Evolutionary conservation across 345 rosid species (phyloP), one percentile per base, ranked within the genome.

Genomic region (Schrenkiella parvula): DNA sequence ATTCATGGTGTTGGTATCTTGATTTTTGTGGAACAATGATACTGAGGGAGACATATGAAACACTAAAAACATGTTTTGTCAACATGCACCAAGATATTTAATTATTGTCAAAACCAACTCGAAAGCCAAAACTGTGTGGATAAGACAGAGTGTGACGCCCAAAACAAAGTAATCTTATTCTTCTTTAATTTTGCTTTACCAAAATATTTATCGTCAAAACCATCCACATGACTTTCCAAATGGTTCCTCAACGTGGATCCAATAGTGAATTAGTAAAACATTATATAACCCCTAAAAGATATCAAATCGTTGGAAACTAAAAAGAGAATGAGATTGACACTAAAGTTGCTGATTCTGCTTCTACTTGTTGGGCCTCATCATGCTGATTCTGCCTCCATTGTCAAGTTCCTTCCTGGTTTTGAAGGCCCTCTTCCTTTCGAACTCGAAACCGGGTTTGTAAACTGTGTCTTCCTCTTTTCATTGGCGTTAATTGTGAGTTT

Each of bases 401-500:
- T 82, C 8, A 74, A 26, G 6, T 43, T 12, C 55, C 79, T 82
- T 26, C 85, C 88, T 39, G 85, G 85, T 15, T 84, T 80, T 63
- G 54, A 65, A 8, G 80, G 60, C 8, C 43, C 74, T 12, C 85
- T 84, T 73, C 85, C 84, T 21, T 84, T 84, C 73, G 67, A 80
- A 65, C 85, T 84, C 42, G 81, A 84, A 72, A 84, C 87, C 7
- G 88, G 87, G 85, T 79, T 10, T 50, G 80, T 14, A 14, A 50
- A n/a, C 19, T 60, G 26, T 14, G 8, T 51, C 28, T 38, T 17
- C 4, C 35, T 64, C 14, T 68, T 25, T 23, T 22, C 31, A 50
- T 23, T 23, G 55, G 55, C 31, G 12, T 6, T 34, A 32, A 9
- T 11, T 28, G 6, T 3, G n/a, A 37, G 14, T 37, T 9, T 35